These are phyloP conservation scores for Lagerstroemia speciosa DNA, from an alignment of 345 rosid genomes.

Conservation along the genomic window DNA sequence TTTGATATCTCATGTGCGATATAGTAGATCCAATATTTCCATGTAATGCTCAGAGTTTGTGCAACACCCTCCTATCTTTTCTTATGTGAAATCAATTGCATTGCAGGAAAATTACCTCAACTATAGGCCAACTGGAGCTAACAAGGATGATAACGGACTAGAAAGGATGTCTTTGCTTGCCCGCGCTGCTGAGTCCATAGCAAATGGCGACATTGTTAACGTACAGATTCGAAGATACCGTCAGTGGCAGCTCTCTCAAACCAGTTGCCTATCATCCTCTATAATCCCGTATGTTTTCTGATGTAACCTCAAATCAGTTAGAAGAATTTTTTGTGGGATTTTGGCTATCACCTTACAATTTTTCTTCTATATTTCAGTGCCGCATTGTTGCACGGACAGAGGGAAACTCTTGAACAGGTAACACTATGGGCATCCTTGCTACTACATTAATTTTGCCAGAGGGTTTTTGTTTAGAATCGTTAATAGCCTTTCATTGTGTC, in stretches of 20 bases:
- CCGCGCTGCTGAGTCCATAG: conserved; percentile 89
- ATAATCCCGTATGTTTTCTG: conserved; percentile 75
- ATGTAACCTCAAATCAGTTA: background rate
- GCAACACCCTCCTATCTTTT: background rate
- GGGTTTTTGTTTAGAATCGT: background rate
- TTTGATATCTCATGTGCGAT: background rate
- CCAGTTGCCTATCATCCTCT: conserved; percentile 66
- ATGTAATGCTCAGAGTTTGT: background rate
- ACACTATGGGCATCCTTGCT: background rate
- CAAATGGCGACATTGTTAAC: conserved; percentile 82
- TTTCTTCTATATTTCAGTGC: conserved; percentile 47
- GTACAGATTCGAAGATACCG: conserved; percentile 92
- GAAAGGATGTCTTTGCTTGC: conserved; percentile 72
- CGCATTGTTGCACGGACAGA: conserved; percentile 75
- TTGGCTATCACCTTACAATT: conserved; percentile 5
- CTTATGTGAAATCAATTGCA: background rate
- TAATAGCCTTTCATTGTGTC: background rate
- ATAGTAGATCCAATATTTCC: background rate
- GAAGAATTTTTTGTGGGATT: conserved; percentile 8
- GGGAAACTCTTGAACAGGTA: conserved; percentile 85
- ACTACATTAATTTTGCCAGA: background rate
- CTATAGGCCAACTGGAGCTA: conserved; percentile 61
- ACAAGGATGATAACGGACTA: conserved; percentile 62
- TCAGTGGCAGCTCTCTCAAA: conserved; percentile 91
- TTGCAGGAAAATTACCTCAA: conserved; percentile 94